Percentiles rank a stretch among this genome's conserved stretches.
phyloP scores from a whole-genome alignment of 2,329 filamentous ascomycete genomes.

The Neonectria punicea region DNA sequence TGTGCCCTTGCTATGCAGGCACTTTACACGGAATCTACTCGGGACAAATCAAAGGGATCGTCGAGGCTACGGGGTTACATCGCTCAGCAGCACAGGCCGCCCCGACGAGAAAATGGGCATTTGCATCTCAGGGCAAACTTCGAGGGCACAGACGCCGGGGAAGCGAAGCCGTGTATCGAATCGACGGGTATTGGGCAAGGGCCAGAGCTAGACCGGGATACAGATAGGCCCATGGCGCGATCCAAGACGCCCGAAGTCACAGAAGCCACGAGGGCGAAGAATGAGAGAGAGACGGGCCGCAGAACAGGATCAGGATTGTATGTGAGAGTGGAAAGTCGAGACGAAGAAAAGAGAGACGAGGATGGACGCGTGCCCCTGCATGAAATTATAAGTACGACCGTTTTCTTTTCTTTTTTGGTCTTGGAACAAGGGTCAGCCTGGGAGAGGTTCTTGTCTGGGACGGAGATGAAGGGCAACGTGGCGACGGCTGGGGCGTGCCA shows the following conservation, averaged over 20 bases:
- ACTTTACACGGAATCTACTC: not conserved
- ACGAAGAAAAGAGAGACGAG: constrained; percentile 1
- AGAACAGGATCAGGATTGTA: not conserved
- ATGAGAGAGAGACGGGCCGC: not conserved
- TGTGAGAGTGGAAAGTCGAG: not conserved
- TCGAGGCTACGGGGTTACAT: constrained; percentile 16
- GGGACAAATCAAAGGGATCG: constrained; percentile 5
- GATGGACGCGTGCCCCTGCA: constrained; percentile 15
- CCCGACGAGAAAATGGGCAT: not conserved
- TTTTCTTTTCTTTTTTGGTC: constrained; percentile 10
- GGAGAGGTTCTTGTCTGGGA: not conserved
- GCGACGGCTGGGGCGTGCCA: constrained; percentile 18
- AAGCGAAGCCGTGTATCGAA: constrained; percentile 11
- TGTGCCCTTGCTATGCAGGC: constrained; percentile 2
- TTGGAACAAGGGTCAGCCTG: constrained; percentile 13
- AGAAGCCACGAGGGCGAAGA: not conserved
- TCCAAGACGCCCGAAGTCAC: constrained; percentile 1
- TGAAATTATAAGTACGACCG: constrained; percentile 25
- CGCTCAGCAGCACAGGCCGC: constrained; percentile 10
- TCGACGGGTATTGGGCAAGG: not conserved
- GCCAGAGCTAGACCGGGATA: not conserved
- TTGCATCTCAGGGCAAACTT: not conserved
- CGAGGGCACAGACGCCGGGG: constrained; percentile 23
- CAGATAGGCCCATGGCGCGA: not conserved
- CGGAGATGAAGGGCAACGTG: constrained; percentile 24